Base-by-base conservation (phyloP, 768 basidiomycete genomes). In the Dioszegia aurantiaca region DNA sequence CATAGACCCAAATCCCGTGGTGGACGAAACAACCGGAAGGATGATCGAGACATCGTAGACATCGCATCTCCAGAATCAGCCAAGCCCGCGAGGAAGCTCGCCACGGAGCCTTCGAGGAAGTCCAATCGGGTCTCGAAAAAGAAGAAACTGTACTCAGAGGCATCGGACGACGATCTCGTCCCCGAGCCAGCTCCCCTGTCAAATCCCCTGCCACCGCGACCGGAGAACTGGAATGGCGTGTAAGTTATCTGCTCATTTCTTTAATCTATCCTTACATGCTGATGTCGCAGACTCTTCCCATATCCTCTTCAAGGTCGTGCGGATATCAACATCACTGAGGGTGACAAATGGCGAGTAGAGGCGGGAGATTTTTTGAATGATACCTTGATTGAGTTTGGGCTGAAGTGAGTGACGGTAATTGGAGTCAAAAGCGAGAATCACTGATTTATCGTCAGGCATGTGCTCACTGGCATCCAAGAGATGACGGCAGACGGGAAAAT, bases 301-400 rank as follows among this genome's bases (percentile, higher is more conserved):
- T 73, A 58, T 26, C 77, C 77, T 2, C 57, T 63, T 0, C 54
- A 43, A 4, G 76, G 73, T 4, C 64, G 67, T 19, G 62, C 65
- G 0, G 74, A 74, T 33, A 48, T 98, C 37, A 87, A 86, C 62
- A 83, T 99, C 66, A 92, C 87, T 14, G 81, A 83, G 39, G 86
- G 85, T 23, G 95, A 98, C 68, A 76, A 87, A 26, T 80, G 80
- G 55, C 85, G 94, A 10, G 75, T 97, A 30, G 78, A 83, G 49
- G 86, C 86, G 0, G 85, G 84, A 30, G 89, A 94, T 73, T 98
- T 86, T 73, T 80, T 99, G 46, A 99, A 99, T 71, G 95, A 99
- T 78, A 95, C 90, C 0, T 79, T 99, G 33, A 92, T 98, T 28
- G 95, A 99, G 72, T 95, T 93, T 65, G 93, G 90, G 2, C 80